These are phyloP conservation scores for Pezicula radicicola DNA, from an alignment of 2,329 filamentous ascomycete species.

Conservation along the genomic window DNA sequence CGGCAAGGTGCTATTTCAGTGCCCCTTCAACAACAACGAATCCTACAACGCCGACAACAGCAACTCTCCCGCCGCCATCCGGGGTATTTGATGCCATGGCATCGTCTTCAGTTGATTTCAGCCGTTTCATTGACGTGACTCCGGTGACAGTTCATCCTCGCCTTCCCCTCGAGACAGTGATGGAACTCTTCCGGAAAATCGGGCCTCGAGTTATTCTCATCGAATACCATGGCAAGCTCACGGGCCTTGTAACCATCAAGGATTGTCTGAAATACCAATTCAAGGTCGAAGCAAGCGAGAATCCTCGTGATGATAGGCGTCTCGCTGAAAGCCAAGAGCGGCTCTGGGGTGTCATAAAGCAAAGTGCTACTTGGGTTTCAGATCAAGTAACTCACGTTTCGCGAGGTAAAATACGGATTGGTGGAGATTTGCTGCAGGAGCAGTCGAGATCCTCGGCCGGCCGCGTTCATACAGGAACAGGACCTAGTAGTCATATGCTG, in stretches of 20 bases:
- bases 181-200: slow-evolving; percentile 98
- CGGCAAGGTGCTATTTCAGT: slow-evolving; percentile 72
- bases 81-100: slow-evolving; percentile 60
- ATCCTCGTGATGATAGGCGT: slow-evolving; percentile 54
- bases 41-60: slow-evolving; percentile 17
- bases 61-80: slow-evolving; percentile 27
- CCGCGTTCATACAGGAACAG: slow-evolving; percentile 21
- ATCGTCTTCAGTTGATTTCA: slow-evolving; percentile 69
- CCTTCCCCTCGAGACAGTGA: slow-evolving; percentile 90
- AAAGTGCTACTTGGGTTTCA: slow-evolving; percentile 55
- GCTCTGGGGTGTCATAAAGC: slow-evolving; percentile 58
- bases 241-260: slow-evolving; percentile 89
- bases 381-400: slow-evolving; percentile 49
- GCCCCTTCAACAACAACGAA: slow-evolving; percentile 40
- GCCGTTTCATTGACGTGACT: slow-evolving; percentile 82
- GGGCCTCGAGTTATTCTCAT: slow-evolving; percentile 90
- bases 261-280: slow-evolving; percentile 98
- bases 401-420: slow-evolving; percentile 54
- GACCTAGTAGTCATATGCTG: slow-evolving; percentile 36
- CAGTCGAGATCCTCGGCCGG: slow-evolving; percentile 28
- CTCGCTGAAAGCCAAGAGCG: slow-evolving; percentile 59
- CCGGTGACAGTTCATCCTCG: slow-evolving; percentile 89
- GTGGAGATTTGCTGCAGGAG: slow-evolving; percentile 22
- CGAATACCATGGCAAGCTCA: slow-evolving; percentile 81
- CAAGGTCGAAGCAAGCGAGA: slow-evolving; percentile 85